Evolutionary conservation across 2,329 filamentous ascomycete species (phyloP).

Genomic region (Torrubiella hemipterigena): DNA sequence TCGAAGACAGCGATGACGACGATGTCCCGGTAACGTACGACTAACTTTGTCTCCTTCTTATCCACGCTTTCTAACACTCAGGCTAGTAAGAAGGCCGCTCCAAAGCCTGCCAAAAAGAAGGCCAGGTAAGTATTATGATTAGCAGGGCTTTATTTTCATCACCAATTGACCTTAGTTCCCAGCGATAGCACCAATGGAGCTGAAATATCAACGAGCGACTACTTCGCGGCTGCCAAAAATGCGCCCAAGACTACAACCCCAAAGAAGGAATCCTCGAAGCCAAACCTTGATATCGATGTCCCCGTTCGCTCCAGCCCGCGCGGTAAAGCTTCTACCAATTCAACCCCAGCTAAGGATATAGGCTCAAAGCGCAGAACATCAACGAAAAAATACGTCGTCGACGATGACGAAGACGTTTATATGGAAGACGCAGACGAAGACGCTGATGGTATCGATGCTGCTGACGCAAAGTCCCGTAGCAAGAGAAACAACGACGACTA

Average conservation of each 20-base stretch:
- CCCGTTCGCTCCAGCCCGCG: constrained; percentile 43
- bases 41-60: too few relatives aligned
- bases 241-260: constrained; percentile 23
- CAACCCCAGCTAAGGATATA: constrained; percentile 17
- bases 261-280: constrained; percentile 27
- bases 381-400: constrained; percentile 24
- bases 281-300: constrained; percentile 24
- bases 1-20: constrained; percentile 75
- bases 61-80: too few relatives aligned
- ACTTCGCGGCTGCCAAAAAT: constrained; percentile 40
- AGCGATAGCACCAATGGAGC: constrained; percentile 33
- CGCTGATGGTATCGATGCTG: constrained; percentile 73
- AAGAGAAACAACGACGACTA: constrained; percentile 66
- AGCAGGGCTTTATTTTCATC: constrained; percentile 2
- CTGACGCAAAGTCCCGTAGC: constrained; percentile 52
- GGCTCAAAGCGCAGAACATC: constrained; percentile 26
- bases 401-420: constrained; percentile 45
- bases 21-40: too few relatives aligned
- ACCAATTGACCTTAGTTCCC: constrained; percentile 13
- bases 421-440: constrained; percentile 59
- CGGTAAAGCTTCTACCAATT: constrained; percentile 23
- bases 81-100: constrained; percentile 42
- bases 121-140: constrained; percentile 25
- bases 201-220: constrained; percentile 43
- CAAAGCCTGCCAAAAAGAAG: constrained; percentile 44